Evolutionary conservation across 169 alveolate species (phyloP).

Genomic region (Cryptosporidium sp.): DNA sequence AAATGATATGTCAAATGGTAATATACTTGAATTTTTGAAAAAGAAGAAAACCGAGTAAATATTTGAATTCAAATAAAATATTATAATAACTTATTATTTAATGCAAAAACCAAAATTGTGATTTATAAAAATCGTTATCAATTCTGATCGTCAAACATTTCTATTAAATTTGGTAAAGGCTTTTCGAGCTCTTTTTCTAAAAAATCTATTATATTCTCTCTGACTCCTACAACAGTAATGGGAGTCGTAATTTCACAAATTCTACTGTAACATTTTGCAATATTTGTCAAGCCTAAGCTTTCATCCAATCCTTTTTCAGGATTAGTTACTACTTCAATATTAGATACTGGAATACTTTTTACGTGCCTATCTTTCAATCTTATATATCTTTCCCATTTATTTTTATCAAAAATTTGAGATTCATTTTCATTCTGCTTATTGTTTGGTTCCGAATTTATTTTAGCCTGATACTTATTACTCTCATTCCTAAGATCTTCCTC

Average conservation of each 20-base stretch:
- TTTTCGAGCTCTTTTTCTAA: slow-evolving; percentile 29
- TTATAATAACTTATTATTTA: not conserved
- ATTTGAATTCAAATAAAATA: not conserved
- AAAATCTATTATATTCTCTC: slow-evolving; percentile 36
- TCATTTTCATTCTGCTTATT: not conserved
- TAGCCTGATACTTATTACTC: not conserved
- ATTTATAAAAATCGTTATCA: not conserved
- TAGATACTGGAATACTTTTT: slow-evolving; percentile 42
- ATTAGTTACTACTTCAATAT: slow-evolving; percentile 19
- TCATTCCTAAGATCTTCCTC: slow-evolving; percentile 57
- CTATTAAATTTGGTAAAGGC: slow-evolving; percentile 60
- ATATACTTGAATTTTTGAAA: slow-evolving; percentile 3
- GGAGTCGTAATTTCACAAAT: slow-evolving; percentile 46
- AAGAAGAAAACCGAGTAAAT: not conserved
- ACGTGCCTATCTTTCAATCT: slow-evolving; percentile 59
- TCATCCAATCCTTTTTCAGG: slow-evolving; percentile 3
- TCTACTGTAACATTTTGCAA: slow-evolving; percentile 1
- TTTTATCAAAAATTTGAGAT: not conserved
- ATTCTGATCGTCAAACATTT: not conserved
- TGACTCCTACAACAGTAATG: slow-evolving; percentile 46
- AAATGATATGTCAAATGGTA: not conserved
- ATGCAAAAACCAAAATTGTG: not conserved
- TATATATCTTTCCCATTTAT: slow-evolving; percentile 63
- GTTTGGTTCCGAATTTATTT: not conserved
- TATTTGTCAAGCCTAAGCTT: slow-evolving; percentile 1